These are phyloP conservation scores for Penicillium thymicola DNA, from an alignment of 2,329 filamentous ascomycete genomes.

Conservation along the genomic window DNA sequence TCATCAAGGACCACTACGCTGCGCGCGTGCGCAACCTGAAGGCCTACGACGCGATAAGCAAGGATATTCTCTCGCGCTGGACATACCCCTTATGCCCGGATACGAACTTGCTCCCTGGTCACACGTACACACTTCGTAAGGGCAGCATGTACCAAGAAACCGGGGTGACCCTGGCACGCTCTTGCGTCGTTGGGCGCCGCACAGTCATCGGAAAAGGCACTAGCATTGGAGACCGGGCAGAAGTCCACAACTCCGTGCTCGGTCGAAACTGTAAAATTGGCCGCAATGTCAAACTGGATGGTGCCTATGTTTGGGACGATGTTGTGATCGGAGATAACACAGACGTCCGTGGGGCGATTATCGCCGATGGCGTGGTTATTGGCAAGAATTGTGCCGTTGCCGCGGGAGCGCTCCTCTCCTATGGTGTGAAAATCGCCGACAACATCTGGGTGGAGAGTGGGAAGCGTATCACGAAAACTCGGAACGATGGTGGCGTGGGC, in stretches of 20 bases:
- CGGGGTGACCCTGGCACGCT: constrained; percentile 68
- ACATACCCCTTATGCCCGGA: constrained; percentile 86
- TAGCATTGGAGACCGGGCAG: constrained; percentile 68
- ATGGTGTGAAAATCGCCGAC: constrained; percentile 68
- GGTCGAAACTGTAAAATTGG: constrained; percentile 85
- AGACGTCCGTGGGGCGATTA: constrained; percentile 66
- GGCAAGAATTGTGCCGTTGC: constrained; percentile 68
- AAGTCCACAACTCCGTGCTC: constrained; percentile 72
- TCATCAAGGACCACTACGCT: constrained; percentile 78
- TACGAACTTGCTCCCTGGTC: constrained; percentile 74
- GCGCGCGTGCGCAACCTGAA: constrained; percentile 81
- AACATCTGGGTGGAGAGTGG: constrained; percentile 46
- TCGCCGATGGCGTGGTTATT: constrained; percentile 69
- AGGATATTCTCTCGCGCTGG: constrained; percentile 83
- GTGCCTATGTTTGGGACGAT: constrained; percentile 87
- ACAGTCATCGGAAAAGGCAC: constrained; percentile 76
- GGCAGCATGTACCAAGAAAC: constrained; percentile 75
- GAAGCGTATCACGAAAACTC: constrained; percentile 45
- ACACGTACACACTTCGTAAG: constrained; percentile 69
- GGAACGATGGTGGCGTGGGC: constrained; percentile 42
- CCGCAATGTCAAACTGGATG: constrained; percentile 71
- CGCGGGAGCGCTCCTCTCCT: constrained; percentile 74
- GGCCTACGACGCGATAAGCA: constrained; percentile 84
- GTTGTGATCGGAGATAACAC: constrained; percentile 72
- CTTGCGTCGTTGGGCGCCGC: constrained; percentile 64